phyloP scores from a whole-genome alignment of 495 filamentous ascomycete genomes.

The Neurospora sp. region DNA sequence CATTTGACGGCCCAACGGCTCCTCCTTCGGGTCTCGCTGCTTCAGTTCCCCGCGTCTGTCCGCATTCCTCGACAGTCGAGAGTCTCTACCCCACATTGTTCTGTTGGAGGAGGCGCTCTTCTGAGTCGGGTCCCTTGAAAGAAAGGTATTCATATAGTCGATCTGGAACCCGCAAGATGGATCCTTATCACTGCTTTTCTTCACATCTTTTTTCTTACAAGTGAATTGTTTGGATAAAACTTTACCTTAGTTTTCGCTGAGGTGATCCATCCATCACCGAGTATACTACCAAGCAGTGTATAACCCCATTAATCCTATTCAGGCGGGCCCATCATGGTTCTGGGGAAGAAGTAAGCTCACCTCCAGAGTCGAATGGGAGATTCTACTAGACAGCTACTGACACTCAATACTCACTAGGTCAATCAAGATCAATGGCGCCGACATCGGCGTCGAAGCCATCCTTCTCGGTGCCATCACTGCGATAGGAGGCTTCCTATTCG shows the following conservation, averaged over 20 bases:
- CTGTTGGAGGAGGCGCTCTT: not conserved
- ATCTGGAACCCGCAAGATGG: not conserved
- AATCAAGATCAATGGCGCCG: constrained; percentile 25
- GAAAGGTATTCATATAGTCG: not conserved
- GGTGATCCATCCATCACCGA: not conserved
- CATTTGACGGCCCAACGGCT: not conserved
- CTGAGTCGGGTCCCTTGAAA: not conserved
- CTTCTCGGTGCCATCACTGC: constrained; percentile 33
- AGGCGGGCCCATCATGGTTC: not conserved
- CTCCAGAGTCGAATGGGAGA: not conserved
- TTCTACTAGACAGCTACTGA: not conserved
- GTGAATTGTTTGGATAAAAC: not conserved
- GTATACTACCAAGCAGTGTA: not conserved
- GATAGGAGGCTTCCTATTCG: constrained; percentile 69
- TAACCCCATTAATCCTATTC: not conserved
- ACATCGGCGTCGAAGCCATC: constrained; percentile 23
- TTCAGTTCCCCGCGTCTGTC: not conserved
- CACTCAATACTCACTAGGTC: constrained; percentile 8
- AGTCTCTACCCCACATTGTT: not conserved
- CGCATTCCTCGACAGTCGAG: not conserved
- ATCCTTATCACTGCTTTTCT: not conserved
- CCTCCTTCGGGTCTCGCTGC: not conserved
- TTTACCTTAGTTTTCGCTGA: not conserved
- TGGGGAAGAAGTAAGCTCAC: not conserved
- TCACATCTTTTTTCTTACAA: not conserved